Conservation (phyloP, 1,284 basidiomycete species). For the Cutaneotrichosporon cutaneum region DNA sequence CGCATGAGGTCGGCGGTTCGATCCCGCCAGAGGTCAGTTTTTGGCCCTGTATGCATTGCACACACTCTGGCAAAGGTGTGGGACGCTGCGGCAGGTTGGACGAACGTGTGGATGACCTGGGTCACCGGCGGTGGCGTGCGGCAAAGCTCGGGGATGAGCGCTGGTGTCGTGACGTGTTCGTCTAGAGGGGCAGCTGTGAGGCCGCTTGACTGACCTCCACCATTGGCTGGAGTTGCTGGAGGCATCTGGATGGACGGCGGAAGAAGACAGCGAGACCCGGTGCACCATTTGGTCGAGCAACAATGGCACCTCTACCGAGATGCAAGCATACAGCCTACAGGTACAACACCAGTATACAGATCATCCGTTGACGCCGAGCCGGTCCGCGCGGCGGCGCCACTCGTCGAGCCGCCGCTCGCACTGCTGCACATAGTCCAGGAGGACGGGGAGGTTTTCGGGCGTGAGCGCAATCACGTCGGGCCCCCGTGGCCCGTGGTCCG, state of each 20-base stretch:
- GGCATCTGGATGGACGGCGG: too few relatives aligned
- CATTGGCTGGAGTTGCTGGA: too few relatives aligned
- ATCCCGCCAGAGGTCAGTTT: neutral
- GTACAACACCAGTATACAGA: constrained; percentile 1
- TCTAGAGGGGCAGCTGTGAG: too few relatives aligned
- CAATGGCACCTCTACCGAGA: too few relatives aligned
- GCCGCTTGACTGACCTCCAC: too few relatives aligned
- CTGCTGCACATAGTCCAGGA: constrained; percentile 44
- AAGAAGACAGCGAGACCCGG: too few relatives aligned
- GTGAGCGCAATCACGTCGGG: constrained; percentile 37
- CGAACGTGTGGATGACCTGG: too few relatives aligned
- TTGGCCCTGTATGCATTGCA: neutral
- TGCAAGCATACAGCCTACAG: constrained; percentile 9
- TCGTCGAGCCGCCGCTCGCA: constrained; percentile 43
- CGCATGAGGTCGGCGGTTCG: constrained; percentile 2
- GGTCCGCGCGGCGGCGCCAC: constrained; percentile 34
- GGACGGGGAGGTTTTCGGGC: constrained; percentile 45
- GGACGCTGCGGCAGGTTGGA: neutral
- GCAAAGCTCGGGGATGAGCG: too few relatives aligned
- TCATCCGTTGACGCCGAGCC: neutral
- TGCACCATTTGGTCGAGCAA: too few relatives aligned
- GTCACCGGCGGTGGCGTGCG: too few relatives aligned
- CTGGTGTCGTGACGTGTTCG: too few relatives aligned
- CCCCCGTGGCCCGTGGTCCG: constrained; percentile 11
- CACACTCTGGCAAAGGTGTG: too few relatives aligned